Conservation (phyloP, 352 stramenopile genomes). For the Peronospora belbahrii region DNA sequence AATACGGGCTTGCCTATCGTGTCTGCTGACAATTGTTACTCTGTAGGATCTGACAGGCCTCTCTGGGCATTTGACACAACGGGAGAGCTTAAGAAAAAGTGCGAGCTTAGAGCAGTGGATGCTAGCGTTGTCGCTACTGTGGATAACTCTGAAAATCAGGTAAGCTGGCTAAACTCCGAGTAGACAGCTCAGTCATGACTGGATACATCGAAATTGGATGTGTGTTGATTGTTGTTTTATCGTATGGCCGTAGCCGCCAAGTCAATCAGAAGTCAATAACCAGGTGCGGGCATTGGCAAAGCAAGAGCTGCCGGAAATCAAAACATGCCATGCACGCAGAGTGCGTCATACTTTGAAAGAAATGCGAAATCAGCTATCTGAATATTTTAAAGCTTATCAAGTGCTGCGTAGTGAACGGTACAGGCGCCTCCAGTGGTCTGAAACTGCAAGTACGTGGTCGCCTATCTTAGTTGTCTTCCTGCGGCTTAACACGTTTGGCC, state of each 20-base stretch:
- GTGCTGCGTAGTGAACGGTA: slow-evolving; percentile 21
- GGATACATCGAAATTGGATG: neutral
- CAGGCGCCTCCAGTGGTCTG: slow-evolving; percentile 20
- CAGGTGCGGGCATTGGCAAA: slow-evolving; percentile 30
- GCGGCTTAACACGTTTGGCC: neutral
- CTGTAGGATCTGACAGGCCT: slow-evolving; percentile 29
- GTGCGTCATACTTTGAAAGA: slow-evolving; percentile 27
- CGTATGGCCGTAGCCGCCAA: slow-evolving; percentile 4
- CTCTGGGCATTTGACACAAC: slow-evolving; percentile 35
- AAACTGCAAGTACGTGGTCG: slow-evolving; percentile 25
- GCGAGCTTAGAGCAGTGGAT: slow-evolving; percentile 15
- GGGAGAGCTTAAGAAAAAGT: slow-evolving; percentile 25
- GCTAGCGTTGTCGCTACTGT: slow-evolving; percentile 15
- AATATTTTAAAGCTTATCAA: slow-evolving; percentile 17
- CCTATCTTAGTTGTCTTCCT: neutral
- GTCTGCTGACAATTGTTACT: neutral
- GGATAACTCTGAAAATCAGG: slow-evolving; percentile 15
- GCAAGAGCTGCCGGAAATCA: slow-evolving; percentile 22
- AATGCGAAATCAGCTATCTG: slow-evolving; percentile 27
- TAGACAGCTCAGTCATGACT: no score
- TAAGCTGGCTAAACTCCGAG: neutral
- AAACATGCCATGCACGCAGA: slow-evolving; percentile 36
- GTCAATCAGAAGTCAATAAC: slow-evolving; percentile 25
- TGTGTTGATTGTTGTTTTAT: neutral
- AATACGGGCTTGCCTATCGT: neutral